A percentile compares a stretch with the other conserved stretches of the same genome.
Conservation (phyloP, 345 rosid species). For the Populus deltoides region DNA sequence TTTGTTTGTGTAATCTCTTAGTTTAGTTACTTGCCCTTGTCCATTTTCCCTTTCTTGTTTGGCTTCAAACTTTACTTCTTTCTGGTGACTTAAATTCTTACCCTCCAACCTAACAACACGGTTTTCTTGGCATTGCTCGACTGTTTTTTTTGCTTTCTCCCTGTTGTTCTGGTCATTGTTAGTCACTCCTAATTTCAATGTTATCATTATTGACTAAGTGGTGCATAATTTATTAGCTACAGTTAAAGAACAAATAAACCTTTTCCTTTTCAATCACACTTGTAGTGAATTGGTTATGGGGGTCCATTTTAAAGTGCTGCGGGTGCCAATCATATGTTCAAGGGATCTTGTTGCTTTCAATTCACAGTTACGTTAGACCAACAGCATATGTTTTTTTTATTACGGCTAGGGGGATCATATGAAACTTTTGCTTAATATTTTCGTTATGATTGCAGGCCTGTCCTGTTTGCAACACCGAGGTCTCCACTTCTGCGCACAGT, state of each 20-base stretch:
- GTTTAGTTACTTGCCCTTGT: background rate
- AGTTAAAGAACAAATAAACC: background rate
- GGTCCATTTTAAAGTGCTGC: background rate
- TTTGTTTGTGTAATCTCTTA: background rate
- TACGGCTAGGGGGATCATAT: background rate
- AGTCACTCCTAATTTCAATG: too few relatives aligned
- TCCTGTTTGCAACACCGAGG: slow-evolving; percentile 80
- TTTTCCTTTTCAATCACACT: background rate
- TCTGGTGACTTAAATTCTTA: background rate
- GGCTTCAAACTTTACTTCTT: background rate
- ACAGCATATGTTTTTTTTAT: background rate
- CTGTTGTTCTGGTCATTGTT: too few relatives aligned
- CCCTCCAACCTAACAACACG: background rate
- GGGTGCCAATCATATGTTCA: background rate
- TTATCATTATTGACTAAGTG: background rate
- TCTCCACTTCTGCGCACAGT: slow-evolving; percentile 60
- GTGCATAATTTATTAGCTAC: background rate
- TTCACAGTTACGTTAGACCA: background rate
- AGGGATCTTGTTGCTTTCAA: background rate
- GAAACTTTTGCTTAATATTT: background rate
- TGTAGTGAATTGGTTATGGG: background rate
- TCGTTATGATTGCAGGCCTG: slow-evolving; percentile 59
- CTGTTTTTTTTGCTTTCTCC: background rate
- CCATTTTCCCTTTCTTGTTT: background rate
- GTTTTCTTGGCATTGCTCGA: background rate